phyloP scores from a whole-genome alignment of 1,284 basidiomycete genomes.

The Gyrodon tennesseensis region DNA sequence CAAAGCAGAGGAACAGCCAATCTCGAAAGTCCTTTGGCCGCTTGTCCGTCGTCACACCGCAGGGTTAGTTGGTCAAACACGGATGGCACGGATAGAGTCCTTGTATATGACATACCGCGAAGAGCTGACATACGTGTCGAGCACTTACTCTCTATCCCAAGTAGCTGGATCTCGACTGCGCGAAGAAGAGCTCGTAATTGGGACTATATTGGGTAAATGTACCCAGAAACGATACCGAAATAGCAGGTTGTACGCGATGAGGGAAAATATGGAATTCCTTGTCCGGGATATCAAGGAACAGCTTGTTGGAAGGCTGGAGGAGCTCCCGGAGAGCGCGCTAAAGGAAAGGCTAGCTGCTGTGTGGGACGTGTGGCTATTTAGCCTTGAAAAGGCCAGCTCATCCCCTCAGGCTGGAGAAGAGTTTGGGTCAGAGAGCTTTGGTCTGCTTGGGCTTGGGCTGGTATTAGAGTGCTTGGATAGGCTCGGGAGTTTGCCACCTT shows the following conservation, averaged over 20 bases:
- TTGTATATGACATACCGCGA: slow-evolving; percentile 58
- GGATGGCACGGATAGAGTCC: slow-evolving; percentile 43
- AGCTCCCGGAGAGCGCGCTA: slow-evolving; percentile 39
- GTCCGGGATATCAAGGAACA: slow-evolving; percentile 55
- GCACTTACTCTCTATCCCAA: slow-evolving; percentile 66
- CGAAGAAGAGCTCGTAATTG: slow-evolving; percentile 72
- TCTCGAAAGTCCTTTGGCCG: slow-evolving; percentile 50
- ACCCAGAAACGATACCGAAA: slow-evolving; percentile 60
- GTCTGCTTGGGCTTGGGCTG: slow-evolving; percentile 59
- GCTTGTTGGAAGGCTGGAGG: slow-evolving; percentile 45
- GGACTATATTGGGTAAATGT: slow-evolving; percentile 69
- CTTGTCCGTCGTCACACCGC: slow-evolving; percentile 47
- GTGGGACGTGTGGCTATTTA: slow-evolving; percentile 66
- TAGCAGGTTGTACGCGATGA: slow-evolving; percentile 64
- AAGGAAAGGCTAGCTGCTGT: slow-evolving; percentile 52
- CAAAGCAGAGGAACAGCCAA: slow-evolving; percentile 49
- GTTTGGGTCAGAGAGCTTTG: slow-evolving; percentile 68
- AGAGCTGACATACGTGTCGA: slow-evolving; percentile 67
- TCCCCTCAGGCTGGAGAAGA: slow-evolving; percentile 3
- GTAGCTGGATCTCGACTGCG: slow-evolving; percentile 56
- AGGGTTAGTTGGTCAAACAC: slow-evolving; percentile 39
- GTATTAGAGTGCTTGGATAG: slow-evolving; percentile 61
- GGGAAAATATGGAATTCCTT: slow-evolving; percentile 56
- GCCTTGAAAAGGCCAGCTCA: slow-evolving; percentile 43
- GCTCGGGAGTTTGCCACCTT: slow-evolving; percentile 41